Base-by-base conservation (phyloP, 176 grass and related monocot species). In the Cocos nucifera region DNA sequence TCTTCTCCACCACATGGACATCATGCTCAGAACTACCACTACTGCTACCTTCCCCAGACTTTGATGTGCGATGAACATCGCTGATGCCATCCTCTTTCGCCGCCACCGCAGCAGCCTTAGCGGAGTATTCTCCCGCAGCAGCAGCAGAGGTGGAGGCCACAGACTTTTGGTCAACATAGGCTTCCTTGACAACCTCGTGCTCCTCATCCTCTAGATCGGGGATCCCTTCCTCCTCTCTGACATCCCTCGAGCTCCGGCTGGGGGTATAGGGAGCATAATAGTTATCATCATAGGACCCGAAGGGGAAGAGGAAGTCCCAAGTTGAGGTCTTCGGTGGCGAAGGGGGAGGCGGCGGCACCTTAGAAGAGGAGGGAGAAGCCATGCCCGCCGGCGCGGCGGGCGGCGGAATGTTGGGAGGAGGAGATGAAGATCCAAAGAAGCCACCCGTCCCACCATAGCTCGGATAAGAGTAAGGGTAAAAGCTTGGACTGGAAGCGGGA, bases 211-310 rank as follows among this genome's bases (percentile, higher is more conserved):
- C 94, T 67, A 98, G 76, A 59, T 98, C 94, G 15, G 94, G 94
- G 39, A 98, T 98, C 18, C 94, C 94, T 72, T 98, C 94, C 73
- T 92, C 94, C 67, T 98, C 94, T 0, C 94, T 80, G 49, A 98
- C 76, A 24, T 93, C 88, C 61, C 80, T 89, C 8, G 68, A 98
- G 70, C 82, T 98, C 15, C 19, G 35, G 10, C 35, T 12, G 35
- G 88, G 74, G 50, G 85, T 79, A 77, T 89, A 86, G 28, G 68
- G 62, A 26, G 77, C 71, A 15, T 93, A 93, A 65, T 93, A 98
- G 75, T 77, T 89, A 44, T 44, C 35, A 58, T 88, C 94, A 22
- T 81, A 98, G 2, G 82, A 76, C 28, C 89, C 81, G 65, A 98
- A 98, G 2, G 94, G 94, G 53, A 93, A 86, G 44, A 98, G 57